Evolutionary conservation across 495 filamentous ascomycete genomes (phyloP).

Genomic region (Penicillium coffeae): DNA sequence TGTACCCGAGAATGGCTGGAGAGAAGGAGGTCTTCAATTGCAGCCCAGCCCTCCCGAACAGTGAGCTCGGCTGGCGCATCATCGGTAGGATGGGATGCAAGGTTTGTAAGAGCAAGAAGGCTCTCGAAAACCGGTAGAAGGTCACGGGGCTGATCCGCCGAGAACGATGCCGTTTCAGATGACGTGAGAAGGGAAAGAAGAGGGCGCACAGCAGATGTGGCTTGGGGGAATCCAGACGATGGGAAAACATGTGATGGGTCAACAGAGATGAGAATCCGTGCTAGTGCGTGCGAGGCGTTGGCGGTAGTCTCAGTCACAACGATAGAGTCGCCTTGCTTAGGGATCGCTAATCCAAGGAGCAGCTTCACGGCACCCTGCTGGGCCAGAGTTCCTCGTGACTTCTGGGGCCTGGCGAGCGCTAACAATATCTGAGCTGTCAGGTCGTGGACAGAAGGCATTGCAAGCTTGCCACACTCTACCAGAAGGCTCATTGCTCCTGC

Average conservation of each 20-base stretch:
- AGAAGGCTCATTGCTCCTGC: constrained; percentile 71
- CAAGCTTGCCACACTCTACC: constrained; percentile 60
- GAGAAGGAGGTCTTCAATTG: constrained; percentile 78
- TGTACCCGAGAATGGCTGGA: constrained; percentile 71
- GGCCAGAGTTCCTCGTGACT: constrained; percentile 70
- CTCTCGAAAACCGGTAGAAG: constrained; percentile 89
- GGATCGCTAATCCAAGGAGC: constrained; percentile 62
- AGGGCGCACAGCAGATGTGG: constrained; percentile 73
- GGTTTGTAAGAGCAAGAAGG: constrained; percentile 87
- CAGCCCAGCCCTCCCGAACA: constrained; percentile 65
- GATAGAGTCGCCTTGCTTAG: constrained; percentile 46
- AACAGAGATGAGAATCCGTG: constrained; percentile 86
- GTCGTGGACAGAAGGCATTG: constrained; percentile 63
- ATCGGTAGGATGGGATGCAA: constrained; percentile 70
- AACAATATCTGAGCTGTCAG: constrained; percentile 70
- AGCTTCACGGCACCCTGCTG: constrained; percentile 91
- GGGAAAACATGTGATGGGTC: constrained; percentile 85
- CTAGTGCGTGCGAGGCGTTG: constrained; percentile 76
- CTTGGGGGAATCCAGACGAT: constrained; percentile 64
- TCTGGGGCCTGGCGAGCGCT: constrained; percentile 65
- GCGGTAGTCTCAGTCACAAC: constrained; percentile 46
- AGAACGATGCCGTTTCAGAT: constrained; percentile 35
- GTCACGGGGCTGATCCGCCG: constrained; percentile 62
- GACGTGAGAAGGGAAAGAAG: constrained; percentile 65
- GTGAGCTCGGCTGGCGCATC: constrained; percentile 64